Percentiles rank a stretch among this genome's conserved stretches.
phyloP scores from a whole-genome alignment of 2,329 filamentous ascomycete genomes.

The Fusarium piperis region DNA sequence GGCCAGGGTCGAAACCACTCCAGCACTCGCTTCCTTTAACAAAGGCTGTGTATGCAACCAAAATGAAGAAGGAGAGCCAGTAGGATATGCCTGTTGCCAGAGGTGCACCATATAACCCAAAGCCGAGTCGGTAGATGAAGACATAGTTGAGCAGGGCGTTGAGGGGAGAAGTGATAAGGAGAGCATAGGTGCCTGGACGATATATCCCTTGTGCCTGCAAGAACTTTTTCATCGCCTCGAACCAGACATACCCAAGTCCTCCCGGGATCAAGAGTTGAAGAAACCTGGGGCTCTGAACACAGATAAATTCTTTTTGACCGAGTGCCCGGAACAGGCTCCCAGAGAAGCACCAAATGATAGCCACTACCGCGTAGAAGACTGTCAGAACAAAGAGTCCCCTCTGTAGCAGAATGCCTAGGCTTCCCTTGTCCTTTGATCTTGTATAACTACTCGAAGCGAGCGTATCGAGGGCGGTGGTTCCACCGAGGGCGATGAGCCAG shows the following conservation, averaged over 20 bases:
- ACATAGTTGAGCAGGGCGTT: constrained; percentile 84
- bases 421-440: constrained; percentile 79
- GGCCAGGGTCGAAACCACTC: constrained; percentile 74
- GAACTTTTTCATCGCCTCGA: constrained; percentile 87
- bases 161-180: constrained; percentile 83
- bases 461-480: constrained; percentile 87
- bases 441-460: constrained; percentile 86
- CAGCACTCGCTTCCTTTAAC: constrained; percentile 79
- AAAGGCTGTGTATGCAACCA: constrained; percentile 78
- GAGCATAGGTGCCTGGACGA: constrained; percentile 81
- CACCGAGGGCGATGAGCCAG: constrained; percentile 87
- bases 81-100: constrained; percentile 86
- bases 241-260: constrained; percentile 87
- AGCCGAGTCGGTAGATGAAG: constrained; percentile 75
- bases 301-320: constrained; percentile 82
- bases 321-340: constrained; percentile 78
- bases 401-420: constrained; percentile 82
- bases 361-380: constrained; percentile 77
- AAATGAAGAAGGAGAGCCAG: constrained; percentile 82
- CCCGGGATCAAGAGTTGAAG: constrained; percentile 80
- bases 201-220: constrained; percentile 92
- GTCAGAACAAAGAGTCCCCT: constrained; percentile 77
- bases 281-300: constrained; percentile 77
- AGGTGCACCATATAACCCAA: constrained; percentile 82
- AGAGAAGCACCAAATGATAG: constrained; percentile 77